These are phyloP conservation scores for Talaromyces nanjingensis DNA, from an alignment of 495 filamentous ascomycete species.

Conservation along the genomic window DNA sequence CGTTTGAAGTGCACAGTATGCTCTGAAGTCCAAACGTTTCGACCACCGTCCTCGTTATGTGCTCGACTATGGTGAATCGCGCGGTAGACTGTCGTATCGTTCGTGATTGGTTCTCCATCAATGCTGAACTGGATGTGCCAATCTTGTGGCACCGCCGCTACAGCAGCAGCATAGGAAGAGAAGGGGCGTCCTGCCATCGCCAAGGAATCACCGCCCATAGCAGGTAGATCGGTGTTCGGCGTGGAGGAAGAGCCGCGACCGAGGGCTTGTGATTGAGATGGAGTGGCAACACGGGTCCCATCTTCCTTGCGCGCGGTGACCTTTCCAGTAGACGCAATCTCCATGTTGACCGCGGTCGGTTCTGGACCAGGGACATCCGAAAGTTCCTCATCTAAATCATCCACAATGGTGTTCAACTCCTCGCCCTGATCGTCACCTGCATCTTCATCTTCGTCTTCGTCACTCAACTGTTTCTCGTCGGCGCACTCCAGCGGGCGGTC, in stretches of 20 bases:
- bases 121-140: constrained; percentile 98
- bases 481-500: constrained; percentile 80
- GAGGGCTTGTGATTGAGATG: constrained; percentile 54
- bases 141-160: constrained; percentile 68
- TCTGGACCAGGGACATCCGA: constrained; percentile 67
- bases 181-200: constrained; percentile 41
- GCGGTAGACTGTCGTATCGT: constrained; percentile 93
- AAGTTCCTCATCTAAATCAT: constrained; percentile 84
- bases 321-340: constrained; percentile 83
- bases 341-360: constrained; percentile 84
- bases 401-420: constrained; percentile 78
- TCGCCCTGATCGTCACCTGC: constrained; percentile 62
- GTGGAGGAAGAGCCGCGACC: constrained; percentile 42
- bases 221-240: constrained; percentile 26
- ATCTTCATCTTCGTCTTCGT: constrained; percentile 65
- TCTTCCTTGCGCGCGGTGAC: constrained; percentile 97
- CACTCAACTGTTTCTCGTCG: constrained; percentile 81
- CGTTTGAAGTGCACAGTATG: constrained; percentile 90
- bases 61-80: constrained; percentile 74
- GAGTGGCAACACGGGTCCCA: constrained; percentile 83
- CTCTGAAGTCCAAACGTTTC: constrained; percentile 81
- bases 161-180: constrained; percentile 75
- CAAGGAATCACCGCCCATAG: constrained; percentile 29
- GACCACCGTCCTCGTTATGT: constrained; percentile 57
- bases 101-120: constrained; percentile 72